Conservation (phyloP, 345 rosid species). For the Syzygium grande region DNA sequence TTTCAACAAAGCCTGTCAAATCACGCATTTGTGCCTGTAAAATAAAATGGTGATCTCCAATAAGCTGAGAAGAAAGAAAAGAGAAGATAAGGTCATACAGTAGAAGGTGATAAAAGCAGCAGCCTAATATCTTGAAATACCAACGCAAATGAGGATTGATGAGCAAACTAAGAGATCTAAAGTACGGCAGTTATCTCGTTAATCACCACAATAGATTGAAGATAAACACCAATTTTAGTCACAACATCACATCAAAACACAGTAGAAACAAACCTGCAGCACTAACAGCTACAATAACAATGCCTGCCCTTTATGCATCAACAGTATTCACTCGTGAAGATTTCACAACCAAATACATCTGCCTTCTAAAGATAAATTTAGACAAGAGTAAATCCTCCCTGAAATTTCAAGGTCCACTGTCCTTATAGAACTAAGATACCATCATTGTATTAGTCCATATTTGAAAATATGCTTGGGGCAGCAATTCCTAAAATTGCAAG, state of each 20-base stretch:
- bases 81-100: neutral
- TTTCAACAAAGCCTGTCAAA: conserved; percentile 91
- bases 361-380: neutral
- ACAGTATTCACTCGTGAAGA: neutral
- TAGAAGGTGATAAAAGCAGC: neutral
- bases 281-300: neutral
- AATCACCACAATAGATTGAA: neutral
- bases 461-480: neutral
- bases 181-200: neutral
- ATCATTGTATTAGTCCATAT: neutral
- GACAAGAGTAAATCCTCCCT: neutral
- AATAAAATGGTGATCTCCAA: neutral
- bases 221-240: neutral
- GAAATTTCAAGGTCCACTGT: neutral
- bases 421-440: neutral
- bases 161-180: neutral
- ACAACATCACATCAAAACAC: neutral
- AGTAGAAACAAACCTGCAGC: neutral
- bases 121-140: neutral
- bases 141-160: neutral
- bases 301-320: neutral
- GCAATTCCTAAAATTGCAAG: neutral
- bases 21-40: conserved; percentile 99
- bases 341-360: neutral
- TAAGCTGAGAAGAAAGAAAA: neutral